A percentile compares a stretch with the other conserved stretches of the same genome.
Conservation (phyloP, 805 yeast species). For the Yarrowia sp. region DNA sequence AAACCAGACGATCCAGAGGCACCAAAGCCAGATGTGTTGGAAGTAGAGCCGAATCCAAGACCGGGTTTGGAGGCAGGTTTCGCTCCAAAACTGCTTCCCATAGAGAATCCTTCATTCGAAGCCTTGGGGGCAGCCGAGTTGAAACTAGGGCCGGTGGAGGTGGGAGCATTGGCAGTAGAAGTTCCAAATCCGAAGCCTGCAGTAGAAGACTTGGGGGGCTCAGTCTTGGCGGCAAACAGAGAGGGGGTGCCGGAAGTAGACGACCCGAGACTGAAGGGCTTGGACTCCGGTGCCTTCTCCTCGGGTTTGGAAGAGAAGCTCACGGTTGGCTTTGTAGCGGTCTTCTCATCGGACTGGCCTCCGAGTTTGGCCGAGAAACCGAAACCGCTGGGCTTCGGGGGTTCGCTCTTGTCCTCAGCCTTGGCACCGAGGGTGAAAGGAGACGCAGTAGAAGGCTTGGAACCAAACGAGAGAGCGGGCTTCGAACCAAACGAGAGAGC, state of each 20-base stretch:
- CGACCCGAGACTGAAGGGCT: not conserved
- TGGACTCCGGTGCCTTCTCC: not conserved
- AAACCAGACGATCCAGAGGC: not conserved
- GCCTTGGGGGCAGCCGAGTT: too few species aligned
- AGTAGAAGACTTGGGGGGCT: not conserved
- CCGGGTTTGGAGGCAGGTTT: not conserved
- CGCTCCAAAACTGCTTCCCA: not conserved
- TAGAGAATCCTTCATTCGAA: too few species aligned
- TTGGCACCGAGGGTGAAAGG: not conserved
- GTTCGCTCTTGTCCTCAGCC: not conserved
- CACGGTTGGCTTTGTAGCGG: not conserved
- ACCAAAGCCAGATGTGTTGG: not conserved
- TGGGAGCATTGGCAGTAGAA: not conserved
- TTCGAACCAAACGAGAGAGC: too few species aligned
- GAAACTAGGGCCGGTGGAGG: too few species aligned
- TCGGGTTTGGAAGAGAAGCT: not conserved
- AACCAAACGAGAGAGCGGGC: too few species aligned
- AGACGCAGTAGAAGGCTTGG: not conserved
- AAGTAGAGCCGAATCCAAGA: not conserved
- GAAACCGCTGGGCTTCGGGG: too few species aligned
- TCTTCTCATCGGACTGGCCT: not conserved
- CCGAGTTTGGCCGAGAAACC: not conserved
- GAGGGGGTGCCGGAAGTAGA: not conserved
- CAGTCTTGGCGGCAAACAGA: not conserved
- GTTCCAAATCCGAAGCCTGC: not conserved